Evolutionary conservation across 2,329 filamentous ascomycete genomes (phyloP).

Genomic region (Parasarocladium wereldwijsianum): DNA sequence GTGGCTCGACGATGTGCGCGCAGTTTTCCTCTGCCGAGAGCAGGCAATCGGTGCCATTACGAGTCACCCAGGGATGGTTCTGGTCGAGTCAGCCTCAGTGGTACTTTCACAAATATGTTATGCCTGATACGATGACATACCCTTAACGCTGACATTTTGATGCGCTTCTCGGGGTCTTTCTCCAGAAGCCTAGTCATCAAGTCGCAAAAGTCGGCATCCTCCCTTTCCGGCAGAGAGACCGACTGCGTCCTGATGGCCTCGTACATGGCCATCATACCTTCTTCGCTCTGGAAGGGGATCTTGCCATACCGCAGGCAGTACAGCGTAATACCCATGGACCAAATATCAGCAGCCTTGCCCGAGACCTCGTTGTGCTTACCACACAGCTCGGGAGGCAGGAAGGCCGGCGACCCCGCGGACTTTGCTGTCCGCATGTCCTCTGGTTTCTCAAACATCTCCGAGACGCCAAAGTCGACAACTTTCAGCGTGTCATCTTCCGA

Average conservation of each 20-base stretch:
- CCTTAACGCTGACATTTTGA: slow-evolving; percentile 67
- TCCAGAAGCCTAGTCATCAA: slow-evolving; percentile 62
- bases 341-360: slow-evolving; percentile 84
- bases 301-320: slow-evolving; percentile 83
- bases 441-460: slow-evolving; percentile 87
- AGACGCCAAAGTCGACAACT: slow-evolving; percentile 97
- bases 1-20: slow-evolving; percentile 60
- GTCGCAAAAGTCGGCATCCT: slow-evolving; percentile 56
- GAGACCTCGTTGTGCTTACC: slow-evolving; percentile 76
- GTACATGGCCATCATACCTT: slow-evolving; percentile 73
- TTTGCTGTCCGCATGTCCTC: slow-evolving; percentile 83
- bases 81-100: slow-evolving; percentile 22
- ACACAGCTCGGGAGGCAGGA: slow-evolving; percentile 86
- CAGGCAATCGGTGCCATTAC: slow-evolving; percentile 59
- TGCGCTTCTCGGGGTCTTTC: slow-evolving; percentile 72
- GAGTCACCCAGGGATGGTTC: slow-evolving; percentile 91
- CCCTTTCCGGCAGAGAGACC: slow-evolving; percentile 44
- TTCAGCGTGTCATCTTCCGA: slow-evolving; percentile 90
- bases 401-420: slow-evolving; percentile 86
- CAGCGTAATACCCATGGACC: slow-evolving; percentile 94
- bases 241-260: slow-evolving; percentile 68
- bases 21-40: slow-evolving; percentile 79
- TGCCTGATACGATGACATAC: slow-evolving; percentile 33
- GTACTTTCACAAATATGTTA: neutral
- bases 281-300: slow-evolving; percentile 67